phyloP scores from a whole-genome alignment of 768 basidiomycete genomes.

The Amanita phalloides region DNA sequence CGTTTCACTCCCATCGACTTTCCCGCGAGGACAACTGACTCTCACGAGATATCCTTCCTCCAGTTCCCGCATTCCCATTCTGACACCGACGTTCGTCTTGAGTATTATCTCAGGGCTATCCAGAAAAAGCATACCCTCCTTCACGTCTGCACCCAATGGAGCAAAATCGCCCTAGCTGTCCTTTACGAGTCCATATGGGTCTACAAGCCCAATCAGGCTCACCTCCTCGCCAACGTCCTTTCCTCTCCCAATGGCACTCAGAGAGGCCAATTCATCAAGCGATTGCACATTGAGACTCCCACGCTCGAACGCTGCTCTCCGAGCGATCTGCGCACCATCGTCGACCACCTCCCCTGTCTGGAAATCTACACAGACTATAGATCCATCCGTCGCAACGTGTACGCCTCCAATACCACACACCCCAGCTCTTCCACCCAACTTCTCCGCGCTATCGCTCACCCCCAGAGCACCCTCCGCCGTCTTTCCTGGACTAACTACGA shows the following conservation, averaged over 20 bases:
- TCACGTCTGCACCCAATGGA: slow-evolving; percentile 47
- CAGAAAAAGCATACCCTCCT: slow-evolving; percentile 37
- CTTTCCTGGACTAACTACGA: slow-evolving; percentile 70
- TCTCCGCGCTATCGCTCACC: slow-evolving; percentile 46
- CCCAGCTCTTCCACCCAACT: slow-evolving; percentile 42
- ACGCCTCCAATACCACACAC: slow-evolving; percentile 28
- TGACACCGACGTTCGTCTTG: slow-evolving; percentile 23
- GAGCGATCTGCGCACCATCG: slow-evolving; percentile 54
- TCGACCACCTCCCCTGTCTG: slow-evolving; percentile 52
- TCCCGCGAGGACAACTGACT: slow-evolving; percentile 11
- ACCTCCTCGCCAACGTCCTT: slow-evolving; percentile 26
- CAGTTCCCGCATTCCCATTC: slow-evolving; percentile 27
- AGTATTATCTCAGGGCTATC: slow-evolving; percentile 38
- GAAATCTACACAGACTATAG: slow-evolving; percentile 54
- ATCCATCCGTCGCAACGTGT: slow-evolving; percentile 46
- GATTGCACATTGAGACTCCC: slow-evolving; percentile 63
- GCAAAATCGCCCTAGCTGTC: slow-evolving; percentile 39
- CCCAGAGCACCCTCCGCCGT: slow-evolving; percentile 39
- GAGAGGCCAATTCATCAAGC: slow-evolving; percentile 42
- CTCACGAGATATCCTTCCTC: slow-evolving; percentile 48
- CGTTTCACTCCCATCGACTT: slow-evolving; percentile 5
- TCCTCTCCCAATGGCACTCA: slow-evolving; percentile 13
- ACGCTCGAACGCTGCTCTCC: slow-evolving; percentile 55
- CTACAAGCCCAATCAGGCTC: slow-evolving; percentile 38
- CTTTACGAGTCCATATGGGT: slow-evolving; percentile 70